Base-by-base conservation (phyloP, 2,329 filamentous ascomycete species). In the Fusarium liriodendri region DNA sequence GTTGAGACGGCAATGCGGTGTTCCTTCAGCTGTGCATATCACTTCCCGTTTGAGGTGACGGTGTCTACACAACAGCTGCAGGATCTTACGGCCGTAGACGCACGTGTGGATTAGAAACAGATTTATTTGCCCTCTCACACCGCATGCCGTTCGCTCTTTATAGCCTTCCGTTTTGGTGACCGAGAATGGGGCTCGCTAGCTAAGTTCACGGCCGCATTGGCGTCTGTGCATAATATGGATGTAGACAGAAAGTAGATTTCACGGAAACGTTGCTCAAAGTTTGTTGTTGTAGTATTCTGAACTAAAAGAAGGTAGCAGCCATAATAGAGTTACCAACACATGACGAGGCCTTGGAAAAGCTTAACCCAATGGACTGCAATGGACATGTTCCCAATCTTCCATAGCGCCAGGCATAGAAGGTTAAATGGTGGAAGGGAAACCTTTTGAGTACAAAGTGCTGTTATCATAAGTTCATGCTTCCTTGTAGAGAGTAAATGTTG, bases 401-500 rank as follows among this genome's bases (percentile, higher is more conserved):
- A 29, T 10, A n/a, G 3, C 45, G 16, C 25, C 2, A 29, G n/a
- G 11, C 11, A 52, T 29, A 18, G 25, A 52, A 29, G 25, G 14
- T 29, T n/a, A 29, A 52, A 52, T 29, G 9, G 0, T n/a, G 47
- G 9, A n/a, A 52, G 29, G 42, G 14, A 27, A 47, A 18, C 22
- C 22, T 25, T 18, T 25, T 18, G 8, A 47, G 42, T 11, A 27
- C 14, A 47, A 20, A 3, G 38, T 20, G 6, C 9, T 11, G 3
- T n/a, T 5, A 22, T 45, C 40, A 22, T 11, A 18, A 10, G 16
- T 40, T 59, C 13, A 67, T 20, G 50, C 65, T 14, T 50, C 58
- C 22, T 70, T 70, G 25, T 68, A 20, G 20, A 63, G 47, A 29
- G 25, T 65, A 47, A 60, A 70, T 16, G 27, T 59, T 13, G 20